Base-by-base conservation (phyloP, 2,329 filamentous ascomycete species). In the Hymenoscyphus linearis region DNA sequence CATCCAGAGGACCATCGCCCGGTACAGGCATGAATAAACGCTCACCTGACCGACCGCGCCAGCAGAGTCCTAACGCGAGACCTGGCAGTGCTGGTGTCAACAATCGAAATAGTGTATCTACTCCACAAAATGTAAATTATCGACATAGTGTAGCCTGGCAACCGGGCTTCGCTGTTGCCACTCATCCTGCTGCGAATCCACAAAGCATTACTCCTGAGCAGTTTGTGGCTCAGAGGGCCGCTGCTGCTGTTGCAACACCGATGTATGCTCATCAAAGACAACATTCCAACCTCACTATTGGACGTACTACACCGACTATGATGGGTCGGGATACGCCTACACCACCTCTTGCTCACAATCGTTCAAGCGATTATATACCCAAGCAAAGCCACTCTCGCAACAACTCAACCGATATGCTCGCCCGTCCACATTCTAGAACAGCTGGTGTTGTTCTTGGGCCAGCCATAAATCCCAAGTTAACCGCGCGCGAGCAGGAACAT, bases 401-500 rank as follows among this genome's bases (percentile, higher is more conserved):
- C 59, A 80, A 68, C 67, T 83, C 82, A 0, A 73, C 71, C 4
- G 80, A 82, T 61, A 64, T 82, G 22, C 74, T 78, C 2, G 73
- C 76, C 54, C 78, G 82, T 0, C 82, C 85, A 1, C 76, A 77
- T 56, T 90, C 88, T 14, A 82, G 85, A 52, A 84, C 84, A 9
- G 80, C 86, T 12, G 79, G 77, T 40, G 73, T 75, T 36, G 54
- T 64, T 40, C 63, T 73, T n/a, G 66, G 64, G 10, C 64, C 68
- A 22, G 65, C 63, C 26, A 67, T 67, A 6, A 64, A 60, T 61
- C 76, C 78, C 0, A 83, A 87, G 61, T 79, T 96, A n/a, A 92
- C 90, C 22, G 92, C 92, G 18, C 85, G 89, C 16, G 92, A 96
- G 74, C 92, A 96, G 73, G 91, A 96, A 75, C 88, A 96, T 67